Evolutionary conservation across 2,329 filamentous ascomycete genomes (phyloP), one percentile per base, ranked within the genome.

Genomic region (Fusarium fujikuroi): DNA sequence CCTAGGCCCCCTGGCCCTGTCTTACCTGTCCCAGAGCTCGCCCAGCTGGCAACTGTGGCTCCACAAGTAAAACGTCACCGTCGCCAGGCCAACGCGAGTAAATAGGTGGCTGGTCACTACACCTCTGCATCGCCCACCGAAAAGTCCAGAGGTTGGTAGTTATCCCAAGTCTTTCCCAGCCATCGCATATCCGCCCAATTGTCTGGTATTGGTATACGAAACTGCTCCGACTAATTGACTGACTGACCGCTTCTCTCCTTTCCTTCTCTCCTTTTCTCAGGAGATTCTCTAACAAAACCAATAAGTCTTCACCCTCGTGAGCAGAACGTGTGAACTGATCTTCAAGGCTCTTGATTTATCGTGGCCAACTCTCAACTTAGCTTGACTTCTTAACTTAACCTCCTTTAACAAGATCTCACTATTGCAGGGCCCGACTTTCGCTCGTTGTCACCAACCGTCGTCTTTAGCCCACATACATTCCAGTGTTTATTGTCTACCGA

Each of bases 91-190:
- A 78, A 78, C 76, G 32, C 28, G 16, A 46, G 76, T 77, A 77
- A 76, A 77, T 76, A 78, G 69, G 76, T 78, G 75, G 76, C 67
- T 76, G 76, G 75, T 44, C 53, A 66, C 71, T 60, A 58, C 44
- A 47, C 52, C 47, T 71, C 65, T 70, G 59, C 49, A 63, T 63
- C 66, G 42, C 63, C 65, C 57, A 49, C 73, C 68, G 43, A 74
- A 78, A 77, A 78, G 57, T 75, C 69, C 66, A 70, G 73, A 74
- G 75, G 71, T 60, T 77, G 76, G 76, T 75, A 43, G 40, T 44
- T 56, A 54, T 65, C 57, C 60, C 74, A 75, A 70, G 57, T 71
- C 72, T 68, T 66, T 59, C 73, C 74, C 75, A 76, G 66, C 74
- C 75, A 72, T 75, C 74, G 59, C 63, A 74, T 72, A 77, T 76